Conservation (phyloP, 1,139 yeast species). For the Yamadazyma dendronema region DNA sequence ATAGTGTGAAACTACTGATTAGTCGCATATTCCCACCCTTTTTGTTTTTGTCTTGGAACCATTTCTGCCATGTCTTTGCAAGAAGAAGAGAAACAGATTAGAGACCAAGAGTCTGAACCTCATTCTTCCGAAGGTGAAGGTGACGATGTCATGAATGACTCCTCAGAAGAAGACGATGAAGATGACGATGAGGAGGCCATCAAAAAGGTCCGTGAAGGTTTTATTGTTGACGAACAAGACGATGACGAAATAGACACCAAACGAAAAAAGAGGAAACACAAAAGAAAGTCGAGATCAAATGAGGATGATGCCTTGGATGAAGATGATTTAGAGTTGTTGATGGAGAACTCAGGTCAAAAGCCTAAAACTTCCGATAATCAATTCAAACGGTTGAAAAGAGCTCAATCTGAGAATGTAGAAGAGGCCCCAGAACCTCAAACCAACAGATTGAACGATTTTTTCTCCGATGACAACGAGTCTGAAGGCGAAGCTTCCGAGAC, state of each 20-base stretch:
- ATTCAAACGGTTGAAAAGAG: conserved; percentile 83
- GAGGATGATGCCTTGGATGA: conserved; percentile 81
- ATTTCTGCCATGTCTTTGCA: conserved; percentile 6
- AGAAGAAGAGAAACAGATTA: conserved; percentile 38
- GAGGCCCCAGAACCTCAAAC: conserved; percentile 21
- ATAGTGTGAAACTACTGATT: no score
- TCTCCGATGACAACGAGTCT: conserved; percentile 75
- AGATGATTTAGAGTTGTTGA: conserved; percentile 86
- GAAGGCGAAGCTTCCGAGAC: conserved; percentile 46
- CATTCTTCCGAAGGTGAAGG: conserved; percentile 36
- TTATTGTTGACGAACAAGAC: conserved; percentile 87
- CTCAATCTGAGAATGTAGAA: conserved; percentile 36
- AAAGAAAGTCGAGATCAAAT: conserved; percentile 40
- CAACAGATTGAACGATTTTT: conserved; percentile 67
- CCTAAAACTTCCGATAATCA: conserved; percentile 36
- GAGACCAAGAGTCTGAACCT: conserved; percentile 25
- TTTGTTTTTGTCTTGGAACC: no score
- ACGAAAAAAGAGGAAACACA: conserved; percentile 33
- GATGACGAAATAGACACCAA: conserved; percentile 40
- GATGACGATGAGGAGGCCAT: conserved; percentile 79
- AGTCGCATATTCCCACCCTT: no score
- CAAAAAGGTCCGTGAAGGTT: conserved; percentile 79
- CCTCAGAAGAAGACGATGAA: conserved; percentile 72
- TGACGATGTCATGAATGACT: conserved; percentile 48
- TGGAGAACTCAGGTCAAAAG: conserved; percentile 84